Conservation (phyloP, 768 basidiomycete genomes). For the Tricholomella constricta region DNA sequence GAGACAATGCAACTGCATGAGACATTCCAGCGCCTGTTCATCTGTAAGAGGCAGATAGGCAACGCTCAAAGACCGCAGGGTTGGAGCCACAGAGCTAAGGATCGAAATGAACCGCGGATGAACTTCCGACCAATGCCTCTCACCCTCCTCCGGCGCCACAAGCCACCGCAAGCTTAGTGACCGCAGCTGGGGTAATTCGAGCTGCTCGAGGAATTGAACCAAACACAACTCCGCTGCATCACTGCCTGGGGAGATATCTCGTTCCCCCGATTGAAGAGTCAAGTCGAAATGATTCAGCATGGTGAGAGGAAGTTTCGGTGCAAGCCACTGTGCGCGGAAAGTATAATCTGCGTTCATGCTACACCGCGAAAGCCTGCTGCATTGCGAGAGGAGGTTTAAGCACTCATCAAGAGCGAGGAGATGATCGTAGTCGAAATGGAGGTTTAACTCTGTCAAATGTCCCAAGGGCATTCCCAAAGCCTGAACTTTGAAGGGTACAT, state of each 20-base stretch:
- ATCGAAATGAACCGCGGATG: slow-evolving; percentile 32
- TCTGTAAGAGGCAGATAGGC: slow-evolving; percentile 42
- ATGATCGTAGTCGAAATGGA: slow-evolving; percentile 35
- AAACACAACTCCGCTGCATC: slow-evolving; percentile 25
- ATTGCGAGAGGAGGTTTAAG: slow-evolving; percentile 33
- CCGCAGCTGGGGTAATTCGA: slow-evolving; percentile 31
- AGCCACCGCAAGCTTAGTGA: slow-evolving; percentile 39
- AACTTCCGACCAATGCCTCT: slow-evolving; percentile 8
- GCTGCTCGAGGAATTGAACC: slow-evolving; percentile 31
- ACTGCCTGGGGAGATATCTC: background rate
- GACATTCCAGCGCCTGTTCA: slow-evolving; percentile 29
- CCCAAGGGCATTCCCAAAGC: slow-evolving; percentile 37
- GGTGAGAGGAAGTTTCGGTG: slow-evolving; percentile 25
- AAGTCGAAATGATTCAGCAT: slow-evolving; percentile 35
- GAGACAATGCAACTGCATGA: slow-evolving; percentile 32
- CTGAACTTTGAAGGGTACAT: slow-evolving; percentile 24
- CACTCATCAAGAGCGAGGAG: slow-evolving; percentile 39
- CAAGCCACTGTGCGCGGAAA: slow-evolving; percentile 14
- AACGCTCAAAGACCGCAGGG: slow-evolving; percentile 34
- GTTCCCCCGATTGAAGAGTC: slow-evolving; percentile 28
- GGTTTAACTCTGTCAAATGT: slow-evolving; percentile 39
- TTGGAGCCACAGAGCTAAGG: slow-evolving; percentile 24
- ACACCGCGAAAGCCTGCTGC: slow-evolving; percentile 32
- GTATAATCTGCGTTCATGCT: slow-evolving; percentile 34
- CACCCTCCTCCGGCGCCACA: slow-evolving; percentile 12